Percentiles rank a stretch among this genome's conserved stretches.
phyloP scores from a whole-genome alignment of 495 filamentous ascomycete genomes.

The Tuber indicum region DNA sequence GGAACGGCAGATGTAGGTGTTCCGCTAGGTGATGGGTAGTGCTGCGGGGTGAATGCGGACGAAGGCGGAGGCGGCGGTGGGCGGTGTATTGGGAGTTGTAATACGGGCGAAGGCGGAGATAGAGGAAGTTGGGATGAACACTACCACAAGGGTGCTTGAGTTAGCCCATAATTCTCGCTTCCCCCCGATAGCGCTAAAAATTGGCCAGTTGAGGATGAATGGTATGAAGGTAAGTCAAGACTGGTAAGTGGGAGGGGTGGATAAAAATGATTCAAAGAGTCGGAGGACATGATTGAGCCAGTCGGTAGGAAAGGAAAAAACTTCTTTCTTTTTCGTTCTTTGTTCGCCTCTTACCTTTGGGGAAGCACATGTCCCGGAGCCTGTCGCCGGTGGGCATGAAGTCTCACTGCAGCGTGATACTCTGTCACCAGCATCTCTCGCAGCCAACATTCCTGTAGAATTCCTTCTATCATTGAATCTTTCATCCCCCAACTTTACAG shows the following conservation, averaged over 20 bases:
- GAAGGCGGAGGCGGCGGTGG: neutral
- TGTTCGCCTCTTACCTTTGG: slow-evolving; percentile 2
- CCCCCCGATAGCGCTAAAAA: neutral
- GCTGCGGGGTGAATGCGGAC: neutral
- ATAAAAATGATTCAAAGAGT: neutral
- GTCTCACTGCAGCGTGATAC: slow-evolving; percentile 7
- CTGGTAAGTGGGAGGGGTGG: neutral
- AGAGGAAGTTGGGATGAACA: neutral
- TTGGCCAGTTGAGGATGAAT: neutral
- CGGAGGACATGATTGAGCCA: neutral
- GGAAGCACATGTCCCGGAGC: neutral
- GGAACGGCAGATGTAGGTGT: neutral
- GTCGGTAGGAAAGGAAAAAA: neutral
- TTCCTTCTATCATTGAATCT: slow-evolving; percentile 19
- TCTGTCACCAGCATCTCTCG: slow-evolving; percentile 27
- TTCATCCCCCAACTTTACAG: slow-evolving; percentile 11
- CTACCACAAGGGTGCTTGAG: neutral
- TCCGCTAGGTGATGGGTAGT: slow-evolving; percentile 4
- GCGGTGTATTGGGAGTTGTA: neutral
- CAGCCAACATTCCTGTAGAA: slow-evolving; percentile 37
- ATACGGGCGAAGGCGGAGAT: neutral
- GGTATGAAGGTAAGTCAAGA: neutral
- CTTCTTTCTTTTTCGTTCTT: neutral
- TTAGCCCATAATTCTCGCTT: neutral
- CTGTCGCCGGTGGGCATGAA: neutral